These are phyloP conservation scores for Vishniacozyma victoriae DNA, from an alignment of 768 basidiomycete genomes.

Conservation along the genomic window DNA sequence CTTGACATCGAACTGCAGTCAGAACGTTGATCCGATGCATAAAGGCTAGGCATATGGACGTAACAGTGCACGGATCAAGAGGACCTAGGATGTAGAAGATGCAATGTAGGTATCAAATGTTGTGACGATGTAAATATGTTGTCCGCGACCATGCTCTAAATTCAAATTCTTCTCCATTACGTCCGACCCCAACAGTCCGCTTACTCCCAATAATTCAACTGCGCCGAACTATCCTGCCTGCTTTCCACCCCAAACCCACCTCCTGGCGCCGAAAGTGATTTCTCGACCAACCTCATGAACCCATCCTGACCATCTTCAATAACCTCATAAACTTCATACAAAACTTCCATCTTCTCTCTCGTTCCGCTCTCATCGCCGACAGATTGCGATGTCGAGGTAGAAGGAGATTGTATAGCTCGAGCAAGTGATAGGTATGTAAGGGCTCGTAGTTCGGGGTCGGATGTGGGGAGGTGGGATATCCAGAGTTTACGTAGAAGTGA, in stretches of 20 bases:
- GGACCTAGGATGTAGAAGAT: too few species aligned
- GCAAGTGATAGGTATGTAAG: not conserved
- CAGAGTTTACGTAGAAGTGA: conserved; percentile 3
- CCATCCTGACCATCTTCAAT: conserved; percentile 1
- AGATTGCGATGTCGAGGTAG: not conserved
- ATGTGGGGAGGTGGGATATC: conserved; percentile 1
- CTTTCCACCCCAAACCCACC: conserved; percentile 2
- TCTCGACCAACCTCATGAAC: conserved; percentile 10
- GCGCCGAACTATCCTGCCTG: conserved; percentile 1
- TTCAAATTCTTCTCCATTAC: too few species aligned
- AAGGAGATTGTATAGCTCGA: too few species aligned
- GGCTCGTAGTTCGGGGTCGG: not conserved
- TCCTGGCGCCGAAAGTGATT: too few species aligned
- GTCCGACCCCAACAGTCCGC: too few species aligned
- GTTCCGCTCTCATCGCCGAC: not conserved
- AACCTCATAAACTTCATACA: conserved; percentile 10
- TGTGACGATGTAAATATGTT: too few species aligned
- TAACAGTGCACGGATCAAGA: too few species aligned
- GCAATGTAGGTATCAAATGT: too few species aligned
- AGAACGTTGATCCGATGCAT: too few species aligned
- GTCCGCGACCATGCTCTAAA: too few species aligned
- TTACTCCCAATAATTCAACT: conserved; percentile 9
- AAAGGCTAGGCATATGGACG: too few species aligned
- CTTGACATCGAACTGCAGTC: too few species aligned
- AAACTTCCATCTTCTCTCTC: conserved; percentile 5